phyloP scores from a whole-genome alignment of 495 filamentous ascomycete genomes.

The Viridothelium virens region DNA sequence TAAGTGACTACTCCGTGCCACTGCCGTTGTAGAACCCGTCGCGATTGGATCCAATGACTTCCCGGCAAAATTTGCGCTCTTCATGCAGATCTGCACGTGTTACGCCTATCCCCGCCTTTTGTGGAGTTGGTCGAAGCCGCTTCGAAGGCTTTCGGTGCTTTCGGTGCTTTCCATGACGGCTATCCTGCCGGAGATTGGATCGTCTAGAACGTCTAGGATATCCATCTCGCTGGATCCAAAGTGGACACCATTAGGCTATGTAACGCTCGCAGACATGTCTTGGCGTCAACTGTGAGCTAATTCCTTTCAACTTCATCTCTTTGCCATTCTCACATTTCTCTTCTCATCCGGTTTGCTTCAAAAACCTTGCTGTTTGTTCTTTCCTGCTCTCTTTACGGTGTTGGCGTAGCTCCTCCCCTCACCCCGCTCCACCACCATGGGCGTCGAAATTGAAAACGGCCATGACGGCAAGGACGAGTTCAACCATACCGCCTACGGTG shows the following conservation, averaged over 20 bases:
- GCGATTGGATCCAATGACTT: not conserved
- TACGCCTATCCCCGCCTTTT: not conserved
- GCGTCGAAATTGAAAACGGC: not conserved
- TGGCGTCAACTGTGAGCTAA: not conserved
- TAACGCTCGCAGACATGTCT: not conserved
- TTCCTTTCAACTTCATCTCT: not conserved
- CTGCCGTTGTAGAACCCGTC: constrained; percentile 1
- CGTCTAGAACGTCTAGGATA: not conserved
- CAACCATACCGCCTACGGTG: not conserved
- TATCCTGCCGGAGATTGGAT: not conserved
- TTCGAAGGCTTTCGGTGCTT: not conserved
- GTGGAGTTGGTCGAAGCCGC: not conserved
- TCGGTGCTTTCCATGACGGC: not conserved
- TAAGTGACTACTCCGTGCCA: not conserved
- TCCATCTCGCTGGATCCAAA: not conserved
- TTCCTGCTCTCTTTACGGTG: not conserved
- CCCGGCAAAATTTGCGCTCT: not conserved
- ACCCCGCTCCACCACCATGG: not conserved
- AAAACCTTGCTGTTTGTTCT: not conserved
- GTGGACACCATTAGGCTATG: not conserved
- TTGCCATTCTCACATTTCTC: not conserved
- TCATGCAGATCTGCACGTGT: not conserved
- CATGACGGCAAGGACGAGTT: constrained; percentile 6
- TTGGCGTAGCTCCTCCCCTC: not conserved
- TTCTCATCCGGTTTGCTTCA: not conserved